Base-by-base conservation (phyloP, 305 asterid species). In the Fraxinus floribunda region DNA sequence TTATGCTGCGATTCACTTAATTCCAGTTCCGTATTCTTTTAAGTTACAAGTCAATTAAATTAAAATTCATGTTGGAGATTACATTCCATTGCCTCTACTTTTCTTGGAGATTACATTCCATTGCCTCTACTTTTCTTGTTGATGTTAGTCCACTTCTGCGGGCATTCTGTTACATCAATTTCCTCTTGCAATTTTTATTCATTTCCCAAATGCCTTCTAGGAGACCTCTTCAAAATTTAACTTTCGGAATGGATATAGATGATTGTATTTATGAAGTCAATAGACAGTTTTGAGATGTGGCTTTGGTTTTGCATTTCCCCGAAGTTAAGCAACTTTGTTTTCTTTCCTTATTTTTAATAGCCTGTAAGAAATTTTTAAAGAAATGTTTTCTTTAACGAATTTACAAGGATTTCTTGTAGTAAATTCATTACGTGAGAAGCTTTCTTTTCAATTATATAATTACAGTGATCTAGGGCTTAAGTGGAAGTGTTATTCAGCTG, bases 1-100 rank as follows among this genome's bases (percentile, higher is more conserved):
- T 78, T 86, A 88, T 86, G 94, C 95, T 91, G 85, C 93, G 78
- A 80, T 84, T 81, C 82, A 81, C 90, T 80, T 90, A 80, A 84
- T 87, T 87, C 90, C 89, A 46, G 85, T 87, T 88, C 85, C 70
- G 84, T 86, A 41, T 83, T 82, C 84, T 84, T 84, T 79, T 22
- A 85, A 86, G 86, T 88, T 84, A 68, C 80, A 89, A 79, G 88
- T 86, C 88, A 78, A 62, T 83, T 79, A 84, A 78, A 76, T 88
- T 85, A 79, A 82, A 44, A 88, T 85, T 79, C 66, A 46, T 60
- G 24, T 22, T 22, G 24, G 24, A 22, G 24, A 22, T 22, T 22
- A 22, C 24, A 22, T 22, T 22, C 24, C 24, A 22, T 22, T 22
- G 24, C 24, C 24, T 22, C 24, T 22, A 22, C 24, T 79, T 80